phyloP scores from a whole-genome alignment of 1,284 basidiomycete genomes.

The Cutaneotrichosporon sp. region DNA sequence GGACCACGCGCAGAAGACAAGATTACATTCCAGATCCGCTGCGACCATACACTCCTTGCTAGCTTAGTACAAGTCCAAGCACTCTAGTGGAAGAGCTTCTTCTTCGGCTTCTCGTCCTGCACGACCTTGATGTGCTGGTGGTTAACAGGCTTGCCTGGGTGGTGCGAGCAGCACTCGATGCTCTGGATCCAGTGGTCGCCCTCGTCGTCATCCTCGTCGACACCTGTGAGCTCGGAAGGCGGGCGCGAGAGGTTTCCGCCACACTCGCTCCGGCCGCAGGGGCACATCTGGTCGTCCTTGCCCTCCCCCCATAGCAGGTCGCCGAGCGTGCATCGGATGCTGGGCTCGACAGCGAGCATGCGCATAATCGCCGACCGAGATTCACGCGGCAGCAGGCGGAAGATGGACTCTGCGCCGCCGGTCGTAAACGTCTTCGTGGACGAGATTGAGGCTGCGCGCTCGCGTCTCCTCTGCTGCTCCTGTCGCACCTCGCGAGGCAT shows the following conservation, averaged over 20 bases:
- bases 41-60: conserved; percentile 1
- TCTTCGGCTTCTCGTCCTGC: conserved; percentile 46
- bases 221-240: conserved; percentile 42
- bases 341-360: conserved; percentile 90
- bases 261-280: conserved; percentile 56
- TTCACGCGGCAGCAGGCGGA: conserved; percentile 92
- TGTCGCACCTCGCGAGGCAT: conserved; percentile 17
- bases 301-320: conserved; percentile 80
- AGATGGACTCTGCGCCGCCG: conserved; percentile 92
- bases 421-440: conserved; percentile 61
- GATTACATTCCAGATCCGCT: conserved; percentile 2
- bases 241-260: conserved; percentile 49
- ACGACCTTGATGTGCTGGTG: conserved; percentile 50
- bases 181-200: conserved; percentile 61
- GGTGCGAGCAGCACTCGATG: conserved; percentile 64
- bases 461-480: conserved; percentile 38
- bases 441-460: conserved; percentile 43
- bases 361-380: conserved; percentile 79
- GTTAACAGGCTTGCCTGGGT: conserved; percentile 40
- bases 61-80: conserved; percentile 1
- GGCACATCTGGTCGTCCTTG: conserved; percentile 69
- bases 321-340: conserved; percentile 84
- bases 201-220: conserved; percentile 41
- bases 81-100: conserved; percentile 48
- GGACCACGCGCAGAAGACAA: neutral